Evolutionary conservation across 1,284 basidiomycete genomes (phyloP).

Genomic region (Pholiota adiposa): DNA sequence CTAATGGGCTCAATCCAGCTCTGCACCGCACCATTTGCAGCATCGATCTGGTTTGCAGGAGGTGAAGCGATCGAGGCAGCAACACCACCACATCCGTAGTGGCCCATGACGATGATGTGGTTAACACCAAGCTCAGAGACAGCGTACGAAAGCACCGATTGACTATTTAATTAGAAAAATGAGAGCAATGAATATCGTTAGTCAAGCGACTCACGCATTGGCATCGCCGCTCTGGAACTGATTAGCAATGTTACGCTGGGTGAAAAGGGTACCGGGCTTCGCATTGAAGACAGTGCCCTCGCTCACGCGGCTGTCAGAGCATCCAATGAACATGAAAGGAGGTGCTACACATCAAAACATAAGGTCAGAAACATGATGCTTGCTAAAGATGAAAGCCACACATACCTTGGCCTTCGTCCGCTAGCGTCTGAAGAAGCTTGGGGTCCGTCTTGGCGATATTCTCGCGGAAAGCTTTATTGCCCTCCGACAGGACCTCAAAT

Average conservation of each 20-base stretch:
- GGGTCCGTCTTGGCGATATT: constrained; percentile 28
- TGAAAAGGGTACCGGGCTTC: constrained; percentile 39
- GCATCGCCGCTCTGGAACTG: constrained; percentile 35
- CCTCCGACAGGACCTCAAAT: constrained; percentile 30
- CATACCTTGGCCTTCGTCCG: constrained; percentile 35
- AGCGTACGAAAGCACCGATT: constrained; percentile 36
- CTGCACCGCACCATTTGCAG: constrained; percentile 33
- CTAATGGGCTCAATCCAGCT: constrained; percentile 38
- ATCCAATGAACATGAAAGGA: constrained; percentile 41
- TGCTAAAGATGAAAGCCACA: neutral
- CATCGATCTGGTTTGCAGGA: constrained; percentile 25
- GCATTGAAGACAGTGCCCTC: constrained; percentile 40
- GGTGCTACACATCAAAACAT: constrained; percentile 26
- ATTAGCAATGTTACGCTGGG: constrained; percentile 39
- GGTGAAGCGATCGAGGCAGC: constrained; percentile 36
- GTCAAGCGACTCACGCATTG: constrained; percentile 32
- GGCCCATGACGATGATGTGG: constrained; percentile 42
- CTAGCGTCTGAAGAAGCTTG: constrained; percentile 30
- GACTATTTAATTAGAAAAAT: constrained; percentile 21
- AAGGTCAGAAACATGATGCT: neutral
- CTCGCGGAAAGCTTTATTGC: constrained; percentile 34
- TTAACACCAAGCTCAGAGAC: constrained; percentile 35
- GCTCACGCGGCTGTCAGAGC: constrained; percentile 39
- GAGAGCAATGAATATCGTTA: neutral
- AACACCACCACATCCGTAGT: constrained; percentile 42